Evolutionary conservation across 192 early-diverging fungal species (phyloP).

Genomic region (Umbelopsis isabellina): DNA sequence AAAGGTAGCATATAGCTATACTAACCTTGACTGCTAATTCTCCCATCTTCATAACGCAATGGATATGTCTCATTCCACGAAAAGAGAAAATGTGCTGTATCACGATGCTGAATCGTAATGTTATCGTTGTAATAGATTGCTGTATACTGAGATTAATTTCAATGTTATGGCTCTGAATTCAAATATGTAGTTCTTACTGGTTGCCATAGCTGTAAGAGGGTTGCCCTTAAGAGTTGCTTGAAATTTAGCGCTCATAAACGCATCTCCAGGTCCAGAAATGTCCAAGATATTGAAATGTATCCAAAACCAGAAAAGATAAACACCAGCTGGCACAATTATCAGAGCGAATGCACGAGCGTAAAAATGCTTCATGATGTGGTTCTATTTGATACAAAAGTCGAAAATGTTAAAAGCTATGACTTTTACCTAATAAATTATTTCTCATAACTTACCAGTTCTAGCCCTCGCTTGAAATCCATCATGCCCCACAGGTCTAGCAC

Average conservation of each 20-base stretch:
- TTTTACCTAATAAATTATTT: not conserved
- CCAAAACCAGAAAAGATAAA: slow-evolving; percentile 90
- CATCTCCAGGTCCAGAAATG: slow-evolving; percentile 87
- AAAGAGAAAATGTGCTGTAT: slow-evolving; percentile 79
- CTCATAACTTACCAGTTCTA: slow-evolving; percentile 51
- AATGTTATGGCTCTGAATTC: slow-evolving; percentile 14
- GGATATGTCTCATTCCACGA: slow-evolving; percentile 83
- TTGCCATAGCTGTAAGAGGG: slow-evolving; percentile 62
- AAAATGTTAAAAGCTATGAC: not conserved
- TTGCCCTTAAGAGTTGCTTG: slow-evolving; percentile 83
- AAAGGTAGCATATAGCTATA: slow-evolving; percentile 3
- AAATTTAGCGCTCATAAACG: slow-evolving; percentile 89
- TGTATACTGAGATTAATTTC: not conserved
- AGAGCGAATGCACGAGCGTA: slow-evolving; percentile 79
- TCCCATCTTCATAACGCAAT: slow-evolving; percentile 87
- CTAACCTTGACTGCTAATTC: slow-evolving; percentile 80
- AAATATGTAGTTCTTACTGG: slow-evolving; percentile 39
- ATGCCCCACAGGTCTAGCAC: slow-evolving; percentile 92
- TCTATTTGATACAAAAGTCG: slow-evolving; percentile 32
- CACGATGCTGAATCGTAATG: slow-evolving; percentile 79
- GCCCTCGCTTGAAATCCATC: slow-evolving; percentile 80
- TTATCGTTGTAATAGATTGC: slow-evolving; percentile 78
- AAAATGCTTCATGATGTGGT: slow-evolving; percentile 81
- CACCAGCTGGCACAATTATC: slow-evolving; percentile 75
- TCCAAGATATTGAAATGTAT: slow-evolving; percentile 89